Base-by-base conservation (phyloP, 2,329 filamentous ascomycete species). In the Metarhizium anisopliae region DNA sequence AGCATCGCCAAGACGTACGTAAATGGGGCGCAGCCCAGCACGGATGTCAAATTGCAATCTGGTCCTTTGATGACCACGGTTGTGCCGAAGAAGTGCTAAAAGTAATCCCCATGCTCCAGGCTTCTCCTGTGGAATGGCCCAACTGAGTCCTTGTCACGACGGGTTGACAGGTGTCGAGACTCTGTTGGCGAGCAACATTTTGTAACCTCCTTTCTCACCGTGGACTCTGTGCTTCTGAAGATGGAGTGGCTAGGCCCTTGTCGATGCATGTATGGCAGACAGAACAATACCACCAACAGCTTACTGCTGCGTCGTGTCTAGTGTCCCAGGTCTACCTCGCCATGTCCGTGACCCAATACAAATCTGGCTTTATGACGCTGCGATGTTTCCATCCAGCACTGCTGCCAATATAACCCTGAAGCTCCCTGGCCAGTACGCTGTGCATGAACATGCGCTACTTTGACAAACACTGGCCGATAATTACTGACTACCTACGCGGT, bases 21-120 rank as follows among this genome's bases (percentile, higher is more conserved):
- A 43, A 38, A 42, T 50, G 50, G 40, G 54, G 45, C 45, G 6
- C 45, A 50, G 25, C 36, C 62, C 75, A 93, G 92, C 92, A 95
- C 89, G 87, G 89, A 96, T 96, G 91, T 96, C 91, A 96, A 96
- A 96, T 96, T 96, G 85, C 92, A 94, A 93, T 87, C 79, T 83
- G 83, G 86, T 85, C 85, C 72, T 72, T 70, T 72, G 74, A 85
- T 96, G 89, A 87, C 89, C 91, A 84, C 79, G 82, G 84, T 92
- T 94, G 92, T 90, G 92, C 91, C 91, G 89, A 92, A 95, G 90
- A 95, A 90, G 90, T 96, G 91, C 91, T 94, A 83, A 95, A 79
- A 94, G 81, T 68, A 72, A 85, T 71, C 11, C 11, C 60, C 56
- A 29, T 63, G 64, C 65, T 67, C 59, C 62, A 62, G 55, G 67